Evolutionary conservation across 371 early-diverging fungal genomes (phyloP), one percentile per base, ranked within the genome.

Genomic region (Mortierella sp.): DNA sequence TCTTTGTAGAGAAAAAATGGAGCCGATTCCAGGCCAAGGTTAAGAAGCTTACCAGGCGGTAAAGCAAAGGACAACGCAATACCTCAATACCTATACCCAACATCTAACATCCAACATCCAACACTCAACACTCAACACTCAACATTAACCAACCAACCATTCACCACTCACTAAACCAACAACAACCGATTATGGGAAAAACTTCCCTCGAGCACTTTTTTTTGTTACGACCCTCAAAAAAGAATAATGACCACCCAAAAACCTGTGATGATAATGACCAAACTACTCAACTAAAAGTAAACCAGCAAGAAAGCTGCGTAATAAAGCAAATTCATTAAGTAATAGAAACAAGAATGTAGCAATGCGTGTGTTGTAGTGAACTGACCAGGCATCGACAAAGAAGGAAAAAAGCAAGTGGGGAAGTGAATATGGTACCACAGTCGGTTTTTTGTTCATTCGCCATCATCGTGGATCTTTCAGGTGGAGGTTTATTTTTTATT

Each of bases 21-120:
- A 76, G 71, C 47, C 68, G 70, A 29, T 76, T 83, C 64, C 76
- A 76, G 48, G 79, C 84, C 43, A 83, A 83, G 84, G 84, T 83
- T 71, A 83, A 83, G 68, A 83, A 83, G 61, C 70, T 83, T 37
- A 63, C 84, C 22, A 50, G 71, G 31, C 77, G 71, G 22, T 77
- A 68, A 80, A n/a, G 8, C 19, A 24, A 65, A 65, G n/a, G 40
- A 65, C 44, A 24, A n/a, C 45, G 19, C 22, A 47, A 2, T 5
- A 2, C 19, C 34, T 31, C 34, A 58, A 37, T 61, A 61, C 61
- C 34, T 61, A 61, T 61, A 61, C 61, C 61, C 61, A 22, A 9
- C 61, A 61, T n/a, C 39, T 31, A 16, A 26, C 58, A 58, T 16
- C 58, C 31, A 58, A 58, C 16, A 2, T 34, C 4, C 53, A 53